These are phyloP conservation scores for Periconia macrospinosa DNA, from an alignment of 2,329 filamentous ascomycete genomes.

Conservation along the genomic window DNA sequence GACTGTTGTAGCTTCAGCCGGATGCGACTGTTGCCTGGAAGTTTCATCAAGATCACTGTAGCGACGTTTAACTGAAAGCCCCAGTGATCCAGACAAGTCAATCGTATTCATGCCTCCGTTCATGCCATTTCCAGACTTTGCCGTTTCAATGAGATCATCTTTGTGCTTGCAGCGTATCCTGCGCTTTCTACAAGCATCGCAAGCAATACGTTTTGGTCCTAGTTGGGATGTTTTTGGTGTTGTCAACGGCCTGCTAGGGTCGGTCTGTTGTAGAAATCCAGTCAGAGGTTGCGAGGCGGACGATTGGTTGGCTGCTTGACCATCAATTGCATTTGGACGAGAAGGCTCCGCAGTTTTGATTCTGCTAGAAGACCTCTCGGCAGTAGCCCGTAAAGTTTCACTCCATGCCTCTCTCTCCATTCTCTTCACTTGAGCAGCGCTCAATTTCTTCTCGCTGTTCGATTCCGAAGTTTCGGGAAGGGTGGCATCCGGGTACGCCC, in stretches of 20 bases:
- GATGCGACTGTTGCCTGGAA: conserved; percentile 7
- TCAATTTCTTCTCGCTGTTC: conserved; percentile 55
- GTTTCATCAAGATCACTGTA: conserved; percentile 31
- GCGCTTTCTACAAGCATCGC: conserved; percentile 64
- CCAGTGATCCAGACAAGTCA: conserved; percentile 34
- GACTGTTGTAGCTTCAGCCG: conserved; percentile 14
- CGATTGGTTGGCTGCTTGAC: conserved; percentile 14
- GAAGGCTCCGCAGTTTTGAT: conserved; percentile 28
- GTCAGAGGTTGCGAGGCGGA: conserved; percentile 33
- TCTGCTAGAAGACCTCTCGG: conserved; percentile 46
- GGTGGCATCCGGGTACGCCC: conserved; percentile 61
- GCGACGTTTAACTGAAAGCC: conserved; percentile 36
- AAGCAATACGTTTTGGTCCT: conserved; percentile 63
- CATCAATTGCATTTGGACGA: conserved; percentile 15
- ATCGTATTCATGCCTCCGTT: conserved; percentile 30
- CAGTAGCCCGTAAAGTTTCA: conserved; percentile 46
- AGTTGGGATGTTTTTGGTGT: conserved; percentile 61
- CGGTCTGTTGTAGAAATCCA: conserved; percentile 40
- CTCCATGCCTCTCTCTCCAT: conserved; percentile 57
- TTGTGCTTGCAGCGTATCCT: conserved; percentile 67
- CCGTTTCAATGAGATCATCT: conserved; percentile 50
- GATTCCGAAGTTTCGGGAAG: conserved; percentile 46
- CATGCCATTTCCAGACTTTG: conserved; percentile 22
- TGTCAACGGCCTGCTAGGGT: conserved; percentile 44
- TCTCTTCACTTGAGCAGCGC: conserved; percentile 57